Base-by-base conservation (phyloP, 2,329 filamentous ascomycete genomes). In the Stylonectria norvegica region DNA sequence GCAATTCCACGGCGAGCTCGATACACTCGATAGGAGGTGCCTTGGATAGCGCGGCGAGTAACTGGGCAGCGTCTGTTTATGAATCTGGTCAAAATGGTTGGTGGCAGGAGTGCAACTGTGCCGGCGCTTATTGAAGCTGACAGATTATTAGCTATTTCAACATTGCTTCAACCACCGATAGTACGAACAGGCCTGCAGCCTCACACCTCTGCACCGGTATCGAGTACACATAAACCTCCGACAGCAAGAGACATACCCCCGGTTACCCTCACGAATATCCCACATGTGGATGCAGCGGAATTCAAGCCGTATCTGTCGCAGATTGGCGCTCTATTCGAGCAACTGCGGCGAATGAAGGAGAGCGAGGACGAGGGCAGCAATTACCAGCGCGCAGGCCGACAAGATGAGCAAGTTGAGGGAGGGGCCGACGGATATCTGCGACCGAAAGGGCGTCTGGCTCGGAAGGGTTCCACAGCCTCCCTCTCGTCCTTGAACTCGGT, bases 191-290 rank as follows among this genome's bases (percentile, higher is more conserved):
- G 91, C 41, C 76, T 95, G 35, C 74, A 89, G 39, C 86, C 90
- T 16, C 85, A 94, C 63, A 85, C 84, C 1, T 74, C 83, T 2
- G 81, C 85, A 3, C 79, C 86, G 2, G 63, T 69, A 7, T 79
- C 80, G n/a, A 85, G 80, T 55, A 73, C 83, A 11, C 87, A 93
- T 57, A 91, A 85, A 53, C 83, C 87, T 11, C 91, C 91, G 1
- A 94, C 89, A 1, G 76, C 86, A 14, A 81, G 81, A 63, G 91
- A 98, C 60, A 98, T 98, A 25, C 91, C 91, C 1, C 91, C 91
- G 0, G 93, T 98, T 0, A 83, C 89, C 1, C 72, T 98, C 44
- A 90, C 89, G 6, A 95, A 95, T 55, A 87, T 97, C 32, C 78
- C 83, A 9, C 86, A 86, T 55, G 75, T 97, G 52, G 87, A 95